A percentile compares a stretch with the other conserved stretches of the same genome.
Conservation (phyloP, 306 rosid species). For the Luffa acutangula region DNA sequence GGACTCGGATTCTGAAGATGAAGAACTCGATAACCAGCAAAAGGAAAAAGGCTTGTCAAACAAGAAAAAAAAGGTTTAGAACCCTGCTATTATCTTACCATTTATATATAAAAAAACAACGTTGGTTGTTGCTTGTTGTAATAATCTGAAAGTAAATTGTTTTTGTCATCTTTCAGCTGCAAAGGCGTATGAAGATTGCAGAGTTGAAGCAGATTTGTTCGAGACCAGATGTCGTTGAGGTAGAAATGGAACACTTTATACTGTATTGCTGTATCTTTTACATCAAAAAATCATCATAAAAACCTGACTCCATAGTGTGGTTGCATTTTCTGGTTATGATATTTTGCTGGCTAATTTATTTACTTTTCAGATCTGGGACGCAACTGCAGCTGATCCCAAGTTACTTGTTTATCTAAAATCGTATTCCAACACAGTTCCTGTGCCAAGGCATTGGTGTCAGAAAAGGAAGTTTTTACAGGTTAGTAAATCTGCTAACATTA, state of each 20-base stretch:
- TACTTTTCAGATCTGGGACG: slow-evolving; percentile 84
- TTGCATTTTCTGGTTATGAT: neutral
- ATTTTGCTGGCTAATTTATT: neutral
- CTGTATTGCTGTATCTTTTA: neutral
- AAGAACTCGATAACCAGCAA: slow-evolving; percentile 61
- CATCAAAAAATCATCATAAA: neutral
- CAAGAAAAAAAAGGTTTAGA: slow-evolving; percentile 79
- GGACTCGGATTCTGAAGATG: slow-evolving; percentile 90
- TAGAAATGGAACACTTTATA: slow-evolving; percentile 14
- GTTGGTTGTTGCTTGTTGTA: neutral
- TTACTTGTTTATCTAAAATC: slow-evolving; percentile 85
- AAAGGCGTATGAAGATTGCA: slow-evolving; percentile 95
- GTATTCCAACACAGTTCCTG: slow-evolving; percentile 90
- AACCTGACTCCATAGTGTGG: neutral
- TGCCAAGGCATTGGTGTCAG: slow-evolving; percentile 99
- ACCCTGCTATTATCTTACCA: neutral
- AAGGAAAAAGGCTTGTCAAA: slow-evolving; percentile 85
- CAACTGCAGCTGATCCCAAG: slow-evolving; percentile 93
- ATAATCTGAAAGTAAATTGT: neutral
- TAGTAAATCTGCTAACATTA: slow-evolving; percentile 23
- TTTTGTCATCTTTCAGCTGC: slow-evolving; percentile 48
- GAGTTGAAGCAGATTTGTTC: slow-evolving; percentile 79
- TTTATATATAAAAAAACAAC: neutral
- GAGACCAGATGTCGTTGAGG: slow-evolving; percentile 99
- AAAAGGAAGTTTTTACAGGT: slow-evolving; percentile 98